Percentiles rank a stretch among this genome's conserved stretches.
Conservation (phyloP, 768 basidiomycete genomes). For the Lactarius psammicola region DNA sequence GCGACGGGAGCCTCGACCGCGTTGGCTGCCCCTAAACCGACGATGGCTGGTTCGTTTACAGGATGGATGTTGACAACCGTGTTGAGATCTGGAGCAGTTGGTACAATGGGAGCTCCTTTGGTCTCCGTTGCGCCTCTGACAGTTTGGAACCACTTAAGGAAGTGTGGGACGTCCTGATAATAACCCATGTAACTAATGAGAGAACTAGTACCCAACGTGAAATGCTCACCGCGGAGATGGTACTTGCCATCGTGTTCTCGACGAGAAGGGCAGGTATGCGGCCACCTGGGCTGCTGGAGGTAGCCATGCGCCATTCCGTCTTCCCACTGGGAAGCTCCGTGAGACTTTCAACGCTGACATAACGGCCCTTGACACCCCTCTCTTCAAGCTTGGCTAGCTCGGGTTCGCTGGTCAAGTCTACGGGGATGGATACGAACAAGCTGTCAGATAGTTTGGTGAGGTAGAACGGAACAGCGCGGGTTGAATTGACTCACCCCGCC, state of each 20-base stretch:
- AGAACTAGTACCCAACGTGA: not conserved
- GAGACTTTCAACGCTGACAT: conserved; percentile 67
- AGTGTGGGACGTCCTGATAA: conserved; percentile 67
- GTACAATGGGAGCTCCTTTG: not conserved
- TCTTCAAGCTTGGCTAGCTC: conserved; percentile 62
- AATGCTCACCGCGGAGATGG: conserved; percentile 56
- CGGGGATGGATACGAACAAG: conserved; percentile 57
- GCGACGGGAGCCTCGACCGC: not conserved
- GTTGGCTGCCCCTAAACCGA: not conserved
- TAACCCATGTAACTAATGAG: conserved; percentile 9
- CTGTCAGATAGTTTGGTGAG: conserved; percentile 26
- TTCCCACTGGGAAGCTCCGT: conserved; percentile 59
- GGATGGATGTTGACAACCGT: not conserved
- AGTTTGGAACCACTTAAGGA: conserved; percentile 61
- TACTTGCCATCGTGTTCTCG: conserved; percentile 58
- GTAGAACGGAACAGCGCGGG: not conserved
- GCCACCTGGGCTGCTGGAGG: conserved; percentile 69
- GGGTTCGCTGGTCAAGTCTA: conserved; percentile 59
- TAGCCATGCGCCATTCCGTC: conserved; percentile 81
- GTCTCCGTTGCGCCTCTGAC: conserved; percentile 28
- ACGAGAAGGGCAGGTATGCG: conserved; percentile 62
- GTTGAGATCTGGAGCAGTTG: not conserved
- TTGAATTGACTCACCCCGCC: conserved; percentile 50
- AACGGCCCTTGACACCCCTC: conserved; percentile 63
- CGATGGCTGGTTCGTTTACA: not conserved